Conservation (phyloP, 192 early-diverging fungal species). For the Backusella parvicylindrica region DNA sequence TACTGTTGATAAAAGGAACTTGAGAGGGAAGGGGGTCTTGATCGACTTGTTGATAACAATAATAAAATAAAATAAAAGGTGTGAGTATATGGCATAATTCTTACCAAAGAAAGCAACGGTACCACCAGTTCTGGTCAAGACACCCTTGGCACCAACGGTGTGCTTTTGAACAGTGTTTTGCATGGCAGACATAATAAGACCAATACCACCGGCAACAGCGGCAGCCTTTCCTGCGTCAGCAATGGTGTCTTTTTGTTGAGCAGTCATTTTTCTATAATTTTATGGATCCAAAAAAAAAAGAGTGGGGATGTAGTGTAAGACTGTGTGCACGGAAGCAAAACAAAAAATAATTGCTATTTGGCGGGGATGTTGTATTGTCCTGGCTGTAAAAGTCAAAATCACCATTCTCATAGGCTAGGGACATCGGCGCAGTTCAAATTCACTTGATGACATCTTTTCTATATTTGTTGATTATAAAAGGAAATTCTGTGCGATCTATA, state of each 20-base stretch:
- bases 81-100: background rate
- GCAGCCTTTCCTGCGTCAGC: conserved; percentile 43
- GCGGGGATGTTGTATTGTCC: background rate
- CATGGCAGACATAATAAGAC: conserved; percentile 64
- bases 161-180: conserved; percentile 61
- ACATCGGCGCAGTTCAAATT: background rate
- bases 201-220: conserved; percentile 56
- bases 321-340: background rate
- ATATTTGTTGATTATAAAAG: background rate
- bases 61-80: background rate
- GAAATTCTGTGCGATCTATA: background rate
- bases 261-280: conserved; percentile 24
- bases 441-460: background rate
- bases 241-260: conserved; percentile 39
- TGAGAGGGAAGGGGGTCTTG: background rate
- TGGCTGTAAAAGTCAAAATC: background rate
- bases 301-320: conserved; percentile 6
- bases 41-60: background rate
- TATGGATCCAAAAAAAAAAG: background rate
- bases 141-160: conserved; percentile 44
- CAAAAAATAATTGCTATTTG: background rate
- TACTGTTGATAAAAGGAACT: background rate
- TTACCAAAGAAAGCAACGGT: conserved; percentile 72
- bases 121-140: conserved; percentile 59
- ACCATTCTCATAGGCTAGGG: background rate